A percentile compares a stretch with the other conserved stretches of the same genome.
Conservation (phyloP, 225 moss, liverwort and hornwort genomes). For the Marchantia paleacea region DNA sequence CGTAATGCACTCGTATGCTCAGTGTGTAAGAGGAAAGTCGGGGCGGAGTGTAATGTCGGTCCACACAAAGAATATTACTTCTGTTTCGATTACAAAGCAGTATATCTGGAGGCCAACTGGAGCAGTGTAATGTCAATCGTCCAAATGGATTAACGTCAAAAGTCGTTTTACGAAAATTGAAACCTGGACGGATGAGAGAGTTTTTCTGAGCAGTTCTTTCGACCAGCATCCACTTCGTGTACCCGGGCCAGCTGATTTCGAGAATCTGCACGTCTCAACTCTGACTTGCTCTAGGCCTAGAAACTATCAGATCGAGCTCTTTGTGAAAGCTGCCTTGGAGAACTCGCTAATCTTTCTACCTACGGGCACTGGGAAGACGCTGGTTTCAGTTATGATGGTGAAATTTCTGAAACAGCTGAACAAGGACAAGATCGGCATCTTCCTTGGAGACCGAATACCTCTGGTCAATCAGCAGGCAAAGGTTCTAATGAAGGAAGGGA, state of each 20-base stretch:
- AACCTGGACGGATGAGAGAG: background rate
- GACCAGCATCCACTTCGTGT: slow-evolving; percentile 2
- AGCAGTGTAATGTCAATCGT: background rate
- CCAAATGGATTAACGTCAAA: background rate
- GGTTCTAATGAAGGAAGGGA: slow-evolving; percentile 28
- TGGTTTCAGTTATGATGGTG: slow-evolving; percentile 35
- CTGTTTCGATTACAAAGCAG: slow-evolving; percentile 16
- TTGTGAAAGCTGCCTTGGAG: slow-evolving; percentile 27
- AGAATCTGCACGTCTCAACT: background rate
- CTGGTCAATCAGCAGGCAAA: slow-evolving; percentile 34
- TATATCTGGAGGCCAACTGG: too few species aligned
- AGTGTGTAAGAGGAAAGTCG: slow-evolving; percentile 11
- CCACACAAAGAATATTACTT: slow-evolving; percentile 15
- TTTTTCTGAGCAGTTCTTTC: background rate
- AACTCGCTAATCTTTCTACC: slow-evolving; percentile 25
- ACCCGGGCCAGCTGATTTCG: slow-evolving; percentile 19
- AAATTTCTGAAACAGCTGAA: slow-evolving; percentile 26
- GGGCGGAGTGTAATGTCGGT: slow-evolving; percentile 19
- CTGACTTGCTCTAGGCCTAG: slow-evolving; percentile 25
- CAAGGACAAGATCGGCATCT: slow-evolving; percentile 20
- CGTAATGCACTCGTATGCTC: slow-evolving; percentile 5
- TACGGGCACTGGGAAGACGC: slow-evolving; percentile 32
- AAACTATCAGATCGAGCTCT: slow-evolving; percentile 36
- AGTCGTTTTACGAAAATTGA: background rate
- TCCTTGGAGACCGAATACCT: slow-evolving; percentile 34